Percentiles rank a stretch among this genome's conserved stretches.
Evolutionary conservation across 208 protist species (phyloP).

Genomic region (Acanthamoeba royreba): DNA sequence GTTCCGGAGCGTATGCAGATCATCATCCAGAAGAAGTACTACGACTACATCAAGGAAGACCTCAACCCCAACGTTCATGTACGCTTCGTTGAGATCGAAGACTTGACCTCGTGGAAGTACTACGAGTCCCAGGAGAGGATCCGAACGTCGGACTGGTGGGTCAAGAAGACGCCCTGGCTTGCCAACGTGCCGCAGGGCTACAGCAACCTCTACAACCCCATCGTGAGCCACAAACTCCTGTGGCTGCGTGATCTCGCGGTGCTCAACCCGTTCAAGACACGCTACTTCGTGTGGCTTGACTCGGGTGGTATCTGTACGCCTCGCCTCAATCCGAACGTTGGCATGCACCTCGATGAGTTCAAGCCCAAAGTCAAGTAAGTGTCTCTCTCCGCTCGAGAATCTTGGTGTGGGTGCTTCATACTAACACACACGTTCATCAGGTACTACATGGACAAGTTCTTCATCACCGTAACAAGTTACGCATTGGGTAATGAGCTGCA

Average conservation of each 20-base stretch:
- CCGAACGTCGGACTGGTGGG: background rate
- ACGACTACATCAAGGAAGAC: background rate
- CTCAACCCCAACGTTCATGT: background rate
- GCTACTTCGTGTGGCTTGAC: slow-evolving; percentile 33
- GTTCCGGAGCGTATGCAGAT: background rate
- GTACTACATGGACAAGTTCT: slow-evolving; percentile 14
- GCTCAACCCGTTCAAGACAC: slow-evolving; percentile 27
- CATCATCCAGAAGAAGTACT: slow-evolving; percentile 22
- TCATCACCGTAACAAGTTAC: background rate
- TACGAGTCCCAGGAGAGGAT: background rate
- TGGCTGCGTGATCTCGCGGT: slow-evolving; percentile 14
- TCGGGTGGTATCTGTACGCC: slow-evolving; percentile 18
- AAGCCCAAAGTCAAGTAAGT: slow-evolving; percentile 30
- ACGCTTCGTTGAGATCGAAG: slow-evolving; percentile 19
- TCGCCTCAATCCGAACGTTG: background rate
- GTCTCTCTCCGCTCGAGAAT: background rate
- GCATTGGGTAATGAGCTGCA: slow-evolving; percentile 12
- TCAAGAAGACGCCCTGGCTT: background rate
- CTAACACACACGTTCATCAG: background rate
- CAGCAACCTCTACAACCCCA: slow-evolving; percentile 41
- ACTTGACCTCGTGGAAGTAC: background rate
- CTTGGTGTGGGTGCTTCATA: too few species aligned
- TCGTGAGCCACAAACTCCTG: slow-evolving; percentile 1
- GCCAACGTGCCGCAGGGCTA: slow-evolving; percentile 4
- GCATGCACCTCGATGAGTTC: background rate